Evolutionary conservation across 1,284 basidiomycete species (phyloP).

Genomic region (Ceratobasidium sp.): DNA sequence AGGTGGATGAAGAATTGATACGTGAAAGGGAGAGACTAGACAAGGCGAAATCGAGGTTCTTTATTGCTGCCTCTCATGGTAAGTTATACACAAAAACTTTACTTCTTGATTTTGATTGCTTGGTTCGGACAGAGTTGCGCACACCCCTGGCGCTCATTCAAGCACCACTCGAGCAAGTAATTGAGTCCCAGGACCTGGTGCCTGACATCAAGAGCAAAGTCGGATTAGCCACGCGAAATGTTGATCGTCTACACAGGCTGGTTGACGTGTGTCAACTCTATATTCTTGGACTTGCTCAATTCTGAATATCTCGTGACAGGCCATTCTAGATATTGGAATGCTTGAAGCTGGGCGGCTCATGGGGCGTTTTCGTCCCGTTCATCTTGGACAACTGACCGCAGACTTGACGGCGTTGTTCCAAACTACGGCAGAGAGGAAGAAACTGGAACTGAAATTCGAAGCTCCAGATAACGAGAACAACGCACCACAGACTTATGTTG

Average conservation of each 20-base stretch:
- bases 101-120: not conserved
- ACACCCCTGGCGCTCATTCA: constrained; percentile 53
- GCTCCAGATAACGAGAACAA: constrained; percentile 46
- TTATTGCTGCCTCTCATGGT: constrained; percentile 52
- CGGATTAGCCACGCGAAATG: constrained; percentile 50
- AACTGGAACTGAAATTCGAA: constrained; percentile 44
- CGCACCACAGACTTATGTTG: constrained; percentile 48
- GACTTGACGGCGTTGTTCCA: constrained; percentile 53
- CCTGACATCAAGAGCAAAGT: constrained; percentile 47
- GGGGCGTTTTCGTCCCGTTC: constrained; percentile 50
- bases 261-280: constrained; percentile 48
- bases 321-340: constrained; percentile 1
- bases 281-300: not conserved
- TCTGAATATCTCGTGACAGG: not conserved
- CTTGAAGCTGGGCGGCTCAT: constrained; percentile 15
- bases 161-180: constrained; percentile 51
- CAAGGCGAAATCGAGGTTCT: constrained; percentile 52
- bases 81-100: not conserved
- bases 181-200: constrained; percentile 40
- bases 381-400: constrained; percentile 49
- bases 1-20: not conserved
- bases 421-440: constrained; percentile 50
- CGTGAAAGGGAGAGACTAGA: constrained; percentile 50
- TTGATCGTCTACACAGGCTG: constrained; percentile 49
- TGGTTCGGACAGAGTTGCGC: constrained; percentile 47